Evolutionary conservation across 2,329 filamentous ascomycete species (phyloP).

Genomic region (Xylariaceae sp.): DNA sequence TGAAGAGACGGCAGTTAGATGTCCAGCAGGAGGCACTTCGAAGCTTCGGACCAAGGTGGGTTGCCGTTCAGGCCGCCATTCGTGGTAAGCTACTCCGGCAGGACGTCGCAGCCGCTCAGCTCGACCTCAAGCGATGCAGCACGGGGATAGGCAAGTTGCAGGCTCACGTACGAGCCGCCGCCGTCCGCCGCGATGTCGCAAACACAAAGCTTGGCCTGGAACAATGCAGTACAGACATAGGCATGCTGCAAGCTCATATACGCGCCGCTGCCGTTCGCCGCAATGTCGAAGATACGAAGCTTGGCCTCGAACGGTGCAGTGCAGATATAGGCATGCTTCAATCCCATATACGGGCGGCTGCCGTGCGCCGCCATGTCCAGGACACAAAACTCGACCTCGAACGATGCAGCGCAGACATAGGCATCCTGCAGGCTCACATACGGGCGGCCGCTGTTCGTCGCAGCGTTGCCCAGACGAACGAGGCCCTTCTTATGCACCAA

Average conservation of each 20-base stretch:
- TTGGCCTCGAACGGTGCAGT: conserved; percentile 42
- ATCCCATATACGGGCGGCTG: conserved; percentile 48
- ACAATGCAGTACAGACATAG: conserved; percentile 38
- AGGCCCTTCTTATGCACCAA: conserved; percentile 38
- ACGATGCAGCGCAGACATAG: conserved; percentile 38
- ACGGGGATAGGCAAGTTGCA: conserved; percentile 33
- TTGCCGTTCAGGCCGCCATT: conserved; percentile 41
- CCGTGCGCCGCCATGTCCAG: conserved; percentile 44
- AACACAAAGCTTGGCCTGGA: conserved; percentile 44
- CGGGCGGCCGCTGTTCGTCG: conserved; percentile 51
- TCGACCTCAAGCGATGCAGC: conserved; percentile 42
- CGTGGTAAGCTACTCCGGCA: conserved; percentile 46
- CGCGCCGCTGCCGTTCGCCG: conserved; percentile 50
- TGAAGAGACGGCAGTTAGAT: conserved; percentile 50
- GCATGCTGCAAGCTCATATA: conserved; percentile 34
- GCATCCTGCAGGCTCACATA: conserved; percentile 34
- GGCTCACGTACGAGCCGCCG: conserved; percentile 48
- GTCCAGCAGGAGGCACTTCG: conserved; percentile 47
- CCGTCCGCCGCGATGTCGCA: conserved; percentile 45
- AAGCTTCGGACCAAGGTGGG: conserved; percentile 45
- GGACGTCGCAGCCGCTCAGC: conserved; percentile 39
- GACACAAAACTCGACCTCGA: conserved; percentile 44
- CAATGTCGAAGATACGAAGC: conserved; percentile 38
- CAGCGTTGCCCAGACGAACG: conserved; percentile 43
- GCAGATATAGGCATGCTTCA: conserved; percentile 33